Evolutionary conservation across 345 rosid species (phyloP), one percentile per base, ranked within the genome.

Genomic region (Eucalyptus albens): DNA sequence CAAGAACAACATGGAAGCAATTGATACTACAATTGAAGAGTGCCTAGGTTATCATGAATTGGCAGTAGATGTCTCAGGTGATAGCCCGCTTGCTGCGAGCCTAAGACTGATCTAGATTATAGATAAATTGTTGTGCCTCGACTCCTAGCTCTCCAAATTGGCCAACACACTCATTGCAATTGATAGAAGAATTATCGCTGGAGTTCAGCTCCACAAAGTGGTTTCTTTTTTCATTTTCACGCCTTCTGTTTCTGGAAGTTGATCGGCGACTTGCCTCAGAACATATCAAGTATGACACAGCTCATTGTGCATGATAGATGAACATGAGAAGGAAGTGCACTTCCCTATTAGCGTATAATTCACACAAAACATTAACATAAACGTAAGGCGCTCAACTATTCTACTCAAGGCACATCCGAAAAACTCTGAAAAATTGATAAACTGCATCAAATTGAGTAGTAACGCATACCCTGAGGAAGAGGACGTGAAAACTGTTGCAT

Each of bases 401-500:
- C 9, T 6, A 69, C 55, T 40, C 45, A 24, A 29, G 51, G 62
- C 50, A 40, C 86, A 51, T 42, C 87, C 24, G 22, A 72, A 50
- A 44, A 69, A 31, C 14, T 47, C 17, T 29, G 24, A 86, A 53
- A 72, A 21, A 45, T 51, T 15, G 21, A 69, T 31, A 17, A 85
- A 37, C 16, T 8, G 85, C 44, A 53, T n/a, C 29, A 89, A 91
- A 88, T 9, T n/a, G 59, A 49, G 51, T 14, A 8, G 60, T 44
- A 60, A 50, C 21, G 89, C 86, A 40, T 91, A 95, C 97, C 93
- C 94, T 26, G 94, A 90, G 45, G 92, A 87, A 62, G 94, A 93
- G 82, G 97, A 93, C 21, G 93, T 40, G 89, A 96, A 95, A 87
- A 96, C 97, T 9, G 92, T 90, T 26, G 95, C 95, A 89, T 91